Base-by-base conservation (phyloP, 192 early-diverging fungal genomes). In the Backusella tuberculispora region DNA sequence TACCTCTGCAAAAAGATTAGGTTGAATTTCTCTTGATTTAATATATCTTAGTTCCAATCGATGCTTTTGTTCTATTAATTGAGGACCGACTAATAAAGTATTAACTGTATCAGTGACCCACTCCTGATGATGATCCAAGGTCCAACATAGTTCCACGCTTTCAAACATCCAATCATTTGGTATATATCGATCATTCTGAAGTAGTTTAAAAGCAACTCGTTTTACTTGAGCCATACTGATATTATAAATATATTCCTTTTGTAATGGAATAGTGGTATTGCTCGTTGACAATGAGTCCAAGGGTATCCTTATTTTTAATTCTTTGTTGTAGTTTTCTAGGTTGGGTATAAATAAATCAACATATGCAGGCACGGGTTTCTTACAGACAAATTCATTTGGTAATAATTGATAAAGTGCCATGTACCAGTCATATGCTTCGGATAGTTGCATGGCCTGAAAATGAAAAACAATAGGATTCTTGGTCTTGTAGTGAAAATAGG, bases 41-140 rank as follows among this genome's bases (percentile, higher is more conserved):
- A 60, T 21, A n/a, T 41, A 43, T 67, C 66, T 38, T 40, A 67
- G 21, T 41, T 67, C 66, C 12, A 67, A 41, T 67, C 40, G 37
- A 67, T 67, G 66, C 0, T 67, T 38, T n/a, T 67, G 66, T 24
- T 67, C 66, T 42, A 67, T 42, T 21, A 67, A 67, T 67, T 67
- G 38, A 12, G 66, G 66, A 21, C 66, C 66, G 12, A 67, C 37
- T 17, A 67, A 67, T 40, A 43, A 43, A 38, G 66, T 42, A 43
- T 67, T 41, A 19, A 13, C 21, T 60, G 21, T 60, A 19, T 67
- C 41, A 12, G 66, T 67, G 4, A 67, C 66, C 66, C 66, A 67
- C 10, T 67, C 66, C 37, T 42, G n/a, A 38, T 67, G 66, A 43
- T 42, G 38, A 41, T 41, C 66, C 66, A 40, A 43, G 5, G 37